These are phyloP conservation scores for Cercophora newfieldiana DNA, from an alignment of 495 filamentous ascomycete genomes.

Conservation along the genomic window DNA sequence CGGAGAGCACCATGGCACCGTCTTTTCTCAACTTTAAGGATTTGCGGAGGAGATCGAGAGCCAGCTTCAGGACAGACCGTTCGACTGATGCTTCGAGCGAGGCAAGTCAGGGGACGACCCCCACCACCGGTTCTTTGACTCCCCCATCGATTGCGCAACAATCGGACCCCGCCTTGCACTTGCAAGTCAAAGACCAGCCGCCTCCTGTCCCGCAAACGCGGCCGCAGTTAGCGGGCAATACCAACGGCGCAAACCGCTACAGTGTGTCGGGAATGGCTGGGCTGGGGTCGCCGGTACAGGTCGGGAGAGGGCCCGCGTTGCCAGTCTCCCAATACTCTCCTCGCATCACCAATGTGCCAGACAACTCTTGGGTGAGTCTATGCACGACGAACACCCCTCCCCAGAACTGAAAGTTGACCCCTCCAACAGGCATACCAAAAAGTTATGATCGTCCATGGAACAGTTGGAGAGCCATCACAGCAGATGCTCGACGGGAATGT, in stretches of 20 bases:
- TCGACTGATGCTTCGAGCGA: slow-evolving; percentile 56
- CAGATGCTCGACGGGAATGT: slow-evolving; percentile 75
- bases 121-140: slow-evolving; percentile 48
- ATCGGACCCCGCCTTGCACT: slow-evolving; percentile 50
- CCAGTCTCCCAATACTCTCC: slow-evolving; percentile 77
- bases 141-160: slow-evolving; percentile 46
- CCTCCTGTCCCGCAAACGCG: slow-evolving; percentile 29
- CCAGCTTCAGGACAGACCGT: slow-evolving; percentile 60
- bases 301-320: slow-evolving; percentile 51
- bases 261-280: slow-evolving; percentile 57
- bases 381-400: background rate
- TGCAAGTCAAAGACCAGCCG: slow-evolving; percentile 45
- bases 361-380: slow-evolving; percentile 75
- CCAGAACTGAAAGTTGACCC: slow-evolving; percentile 11
- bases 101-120: slow-evolving; percentile 44
- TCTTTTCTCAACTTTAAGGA: slow-evolving; percentile 71
- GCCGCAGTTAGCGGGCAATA: slow-evolving; percentile 46
- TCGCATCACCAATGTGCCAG: slow-evolving; percentile 69
- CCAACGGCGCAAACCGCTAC: slow-evolving; percentile 39
- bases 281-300: slow-evolving; percentile 56
- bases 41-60: slow-evolving; percentile 70
- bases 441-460: slow-evolving; percentile 75
- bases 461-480: slow-evolving; percentile 70
- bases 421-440: slow-evolving; percentile 78
- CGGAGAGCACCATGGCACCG: slow-evolving; percentile 43